phyloP scores from a whole-genome alignment of 257 asterid genomes.

The Rehmannia glutinosa region DNA sequence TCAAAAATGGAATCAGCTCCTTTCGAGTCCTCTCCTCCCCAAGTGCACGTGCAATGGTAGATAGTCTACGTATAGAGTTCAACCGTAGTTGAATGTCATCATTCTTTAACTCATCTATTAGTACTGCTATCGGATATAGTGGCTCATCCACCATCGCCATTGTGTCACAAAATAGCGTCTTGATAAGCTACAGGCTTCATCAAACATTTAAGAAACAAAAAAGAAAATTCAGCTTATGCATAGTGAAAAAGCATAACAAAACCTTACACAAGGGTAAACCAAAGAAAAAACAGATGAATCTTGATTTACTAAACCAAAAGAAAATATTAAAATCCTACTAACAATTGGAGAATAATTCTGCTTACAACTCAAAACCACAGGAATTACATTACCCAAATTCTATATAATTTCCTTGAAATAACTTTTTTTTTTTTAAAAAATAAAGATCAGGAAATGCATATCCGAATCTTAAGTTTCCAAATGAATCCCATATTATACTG shows the following conservation, averaged over 20 bases:
- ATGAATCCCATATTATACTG: neutral
- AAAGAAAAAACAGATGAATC: neutral
- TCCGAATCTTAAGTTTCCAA: neutral
- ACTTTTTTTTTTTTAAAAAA: no score
- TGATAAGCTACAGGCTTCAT: conserved; percentile 3
- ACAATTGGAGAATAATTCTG: neutral
- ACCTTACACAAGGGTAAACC: neutral
- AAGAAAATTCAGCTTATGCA: conserved; percentile 2
- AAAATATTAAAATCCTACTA: neutral
- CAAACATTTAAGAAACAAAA: neutral
- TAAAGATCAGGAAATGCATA: neutral
- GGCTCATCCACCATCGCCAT: conserved; percentile 97
- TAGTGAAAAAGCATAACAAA: neutral
- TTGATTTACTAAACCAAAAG: neutral
- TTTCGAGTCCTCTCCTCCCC: conserved; percentile 94
- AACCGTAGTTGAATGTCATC: conserved; percentile 83
- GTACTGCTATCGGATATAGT: conserved; percentile 89
- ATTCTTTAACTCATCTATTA: conserved; percentile 89
- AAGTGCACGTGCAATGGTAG: conserved; percentile 95
- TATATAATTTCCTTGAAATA: no score
- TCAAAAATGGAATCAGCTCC: conserved; percentile 80
- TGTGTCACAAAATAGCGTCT: conserved; percentile 9
- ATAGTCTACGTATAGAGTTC: conserved; percentile 79
- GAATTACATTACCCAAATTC: conserved; percentile 5
- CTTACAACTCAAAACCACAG: neutral